These are phyloP conservation scores for Chaetomium sp. DNA, from an alignment of 2,329 filamentous ascomycete genomes.

Conservation along the genomic window DNA sequence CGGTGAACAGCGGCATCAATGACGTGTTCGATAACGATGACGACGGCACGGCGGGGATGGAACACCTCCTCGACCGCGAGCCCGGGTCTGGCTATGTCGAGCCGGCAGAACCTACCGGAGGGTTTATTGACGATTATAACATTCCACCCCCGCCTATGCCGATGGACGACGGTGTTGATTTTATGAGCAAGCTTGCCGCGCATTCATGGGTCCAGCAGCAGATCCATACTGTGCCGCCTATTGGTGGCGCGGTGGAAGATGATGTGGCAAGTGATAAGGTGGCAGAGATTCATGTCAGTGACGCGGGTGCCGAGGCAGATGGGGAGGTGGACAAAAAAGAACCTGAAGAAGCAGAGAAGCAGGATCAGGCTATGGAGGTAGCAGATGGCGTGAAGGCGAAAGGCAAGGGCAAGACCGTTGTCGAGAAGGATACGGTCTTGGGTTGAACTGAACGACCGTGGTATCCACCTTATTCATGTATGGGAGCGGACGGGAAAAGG, in stretches of 20 bases:
- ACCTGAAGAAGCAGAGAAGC: neutral
- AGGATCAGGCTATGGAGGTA: too few relatives aligned
- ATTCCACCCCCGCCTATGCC: slow-evolving; percentile 20
- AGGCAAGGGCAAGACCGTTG: too few relatives aligned
- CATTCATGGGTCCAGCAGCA: slow-evolving; percentile 26
- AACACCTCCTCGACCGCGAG: slow-evolving; percentile 25
- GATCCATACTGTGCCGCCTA: slow-evolving; percentile 27
- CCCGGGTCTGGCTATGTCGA: slow-evolving; percentile 22
- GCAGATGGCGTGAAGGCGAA: too few relatives aligned
- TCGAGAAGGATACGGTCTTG: too few relatives aligned
- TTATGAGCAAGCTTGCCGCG: slow-evolving; percentile 20
- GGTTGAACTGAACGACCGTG: too few relatives aligned
- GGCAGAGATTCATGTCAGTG: slow-evolving; percentile 33
- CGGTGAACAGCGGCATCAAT: slow-evolving; percentile 21
- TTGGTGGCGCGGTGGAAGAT: slow-evolving; percentile 23
- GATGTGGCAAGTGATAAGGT: slow-evolving; percentile 38
- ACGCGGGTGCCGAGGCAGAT: slow-evolving; percentile 9
- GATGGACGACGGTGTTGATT: slow-evolving; percentile 11
- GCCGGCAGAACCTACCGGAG: slow-evolving; percentile 8
- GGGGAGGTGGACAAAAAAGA: neutral
- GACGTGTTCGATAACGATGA: slow-evolving; percentile 16
- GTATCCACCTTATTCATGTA: too few relatives aligned
- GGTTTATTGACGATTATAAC: slow-evolving; percentile 7
- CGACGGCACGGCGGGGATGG: slow-evolving; percentile 20
- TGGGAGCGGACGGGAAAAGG: too few relatives aligned